phyloP scores from a whole-genome alignment of 129 eudicot genomes.

The Tagetes patula region DNA sequence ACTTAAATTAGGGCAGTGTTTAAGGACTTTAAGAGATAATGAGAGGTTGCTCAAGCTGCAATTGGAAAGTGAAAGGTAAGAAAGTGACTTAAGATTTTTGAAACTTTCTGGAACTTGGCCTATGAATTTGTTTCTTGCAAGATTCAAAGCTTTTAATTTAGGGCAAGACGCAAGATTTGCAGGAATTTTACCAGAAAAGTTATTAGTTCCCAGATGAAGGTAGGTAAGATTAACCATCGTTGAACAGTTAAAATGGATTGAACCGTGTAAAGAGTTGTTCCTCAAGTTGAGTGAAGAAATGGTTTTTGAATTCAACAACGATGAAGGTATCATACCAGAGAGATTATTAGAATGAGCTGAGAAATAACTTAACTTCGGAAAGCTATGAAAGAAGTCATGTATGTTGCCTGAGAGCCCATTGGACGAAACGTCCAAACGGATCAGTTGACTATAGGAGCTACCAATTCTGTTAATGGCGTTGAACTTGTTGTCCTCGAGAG shows the following conservation, averaged over 20 bases:
- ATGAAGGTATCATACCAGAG: conserved; percentile 49
- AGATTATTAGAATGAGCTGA: conserved; percentile 55
- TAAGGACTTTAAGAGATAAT: conserved; percentile 45
- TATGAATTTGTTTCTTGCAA: conserved; percentile 45
- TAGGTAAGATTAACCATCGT: conserved; percentile 51
- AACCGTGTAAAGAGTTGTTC: conserved; percentile 57
- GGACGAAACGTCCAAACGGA: conserved; percentile 52
- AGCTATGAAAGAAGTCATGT: conserved; percentile 52
- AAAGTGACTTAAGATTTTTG: conserved; percentile 44
- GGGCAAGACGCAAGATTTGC: conserved; percentile 49
- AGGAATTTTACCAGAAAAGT: conserved; percentile 53
- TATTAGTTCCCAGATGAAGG: conserved; percentile 56
- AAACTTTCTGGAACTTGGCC: conserved; percentile 66
- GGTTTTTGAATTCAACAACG: conserved; percentile 53
- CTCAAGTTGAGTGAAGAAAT: conserved; percentile 47
- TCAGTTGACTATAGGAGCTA: conserved; percentile 45
- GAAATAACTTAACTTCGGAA: conserved; percentile 41
- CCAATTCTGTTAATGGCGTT: conserved; percentile 22
- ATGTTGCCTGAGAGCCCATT: conserved; percentile 46
- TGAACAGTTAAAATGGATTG: conserved; percentile 50
- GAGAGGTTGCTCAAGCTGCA: conserved; percentile 49
- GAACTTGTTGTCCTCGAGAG: conserved; percentile 48
- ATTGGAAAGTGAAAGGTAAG: conserved; percentile 60
- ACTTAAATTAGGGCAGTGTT: conserved; percentile 53
- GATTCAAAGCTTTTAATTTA: conserved; percentile 45